Evolutionary conservation across 352 stramenopile genomes (phyloP).

Genomic region (Blastocystis sp.): DNA sequence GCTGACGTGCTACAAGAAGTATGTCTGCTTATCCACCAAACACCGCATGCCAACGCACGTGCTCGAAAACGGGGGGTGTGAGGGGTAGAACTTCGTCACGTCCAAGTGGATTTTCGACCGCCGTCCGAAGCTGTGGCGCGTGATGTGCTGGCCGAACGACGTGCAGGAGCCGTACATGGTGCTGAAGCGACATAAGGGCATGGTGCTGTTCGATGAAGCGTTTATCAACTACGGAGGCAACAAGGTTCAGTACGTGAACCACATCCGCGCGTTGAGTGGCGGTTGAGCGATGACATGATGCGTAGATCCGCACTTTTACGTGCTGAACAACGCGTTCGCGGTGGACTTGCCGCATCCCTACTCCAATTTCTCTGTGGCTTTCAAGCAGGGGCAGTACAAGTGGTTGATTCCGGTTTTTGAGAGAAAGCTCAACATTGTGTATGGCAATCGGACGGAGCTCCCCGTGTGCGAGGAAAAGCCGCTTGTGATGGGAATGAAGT

Average conservation of each 20-base stretch:
- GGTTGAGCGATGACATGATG: background rate
- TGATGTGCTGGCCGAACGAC: constrained; percentile 18
- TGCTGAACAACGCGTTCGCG: background rate
- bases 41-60: constrained; percentile 32
- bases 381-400: too few relatives aligned
- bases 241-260: background rate
- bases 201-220: background rate
- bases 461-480: too few relatives aligned
- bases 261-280: constrained; percentile 21
- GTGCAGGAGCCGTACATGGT: background rate
- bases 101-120: constrained; percentile 4
- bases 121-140: background rate
- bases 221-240: background rate
- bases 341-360: constrained; percentile 13
- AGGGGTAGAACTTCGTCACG: background rate
- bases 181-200: background rate
- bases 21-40: constrained; percentile 30
- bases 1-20: background rate
- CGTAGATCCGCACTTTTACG: background rate
- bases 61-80: too few relatives aligned
- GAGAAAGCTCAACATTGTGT: too few relatives aligned
- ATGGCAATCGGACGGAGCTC: too few relatives aligned
- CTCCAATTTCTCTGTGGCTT: background rate
- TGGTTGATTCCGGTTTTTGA: too few relatives aligned
- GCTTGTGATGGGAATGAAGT: too few relatives aligned